Base-by-base conservation (phyloP, 345 rosid species). In the Acer campestre region DNA sequence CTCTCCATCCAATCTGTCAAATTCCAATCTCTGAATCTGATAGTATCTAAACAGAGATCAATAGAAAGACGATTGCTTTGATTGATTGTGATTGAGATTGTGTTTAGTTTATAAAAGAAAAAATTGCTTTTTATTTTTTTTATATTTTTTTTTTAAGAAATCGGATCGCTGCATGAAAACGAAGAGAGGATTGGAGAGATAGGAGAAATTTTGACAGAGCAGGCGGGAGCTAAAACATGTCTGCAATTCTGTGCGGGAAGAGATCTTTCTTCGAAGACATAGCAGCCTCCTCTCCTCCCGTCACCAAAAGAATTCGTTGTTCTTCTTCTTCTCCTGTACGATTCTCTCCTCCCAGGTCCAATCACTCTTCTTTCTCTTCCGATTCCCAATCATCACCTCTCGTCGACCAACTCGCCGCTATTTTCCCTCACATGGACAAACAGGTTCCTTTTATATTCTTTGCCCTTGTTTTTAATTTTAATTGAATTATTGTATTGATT, bases 191-290 rank as follows among this genome's bases (percentile, higher is more conserved):
- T 12, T 18, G 51, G 35, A 49, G 75, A 72, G 82, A 46, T 42
- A 64, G 42, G 55, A 65, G 7, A 35, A 56, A 68, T 63, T 48
- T 20, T 29, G 38, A 74, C 61, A 49, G 62, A 38, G 71, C 66
- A 53, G 71, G 42, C 78, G 84, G 80, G 69, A 79, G 78, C 82
- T 85, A 86, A 89, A 93, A 89, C 94, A 93, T 93, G 97, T 93
- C 97, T 91, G 95, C 95, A 74, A 89, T 91, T 80, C 89, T 93
- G 88, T 91, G 95, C 84, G 94, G 97, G 71, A 93, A 93, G 95
- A 93, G 95, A 93, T 93, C 95, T 78, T 86, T 91, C 62, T 93
- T 93, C 71, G 97, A 93, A 84, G 97, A 93, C 72, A 84, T 89
- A 80, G 68, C 88, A 31, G 84, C 88, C 42, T 80, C 92, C 11